These are phyloP conservation scores for Cocos nucifera DNA, from an alignment of 176 grass and related monocot species.

Conservation along the genomic window DNA sequence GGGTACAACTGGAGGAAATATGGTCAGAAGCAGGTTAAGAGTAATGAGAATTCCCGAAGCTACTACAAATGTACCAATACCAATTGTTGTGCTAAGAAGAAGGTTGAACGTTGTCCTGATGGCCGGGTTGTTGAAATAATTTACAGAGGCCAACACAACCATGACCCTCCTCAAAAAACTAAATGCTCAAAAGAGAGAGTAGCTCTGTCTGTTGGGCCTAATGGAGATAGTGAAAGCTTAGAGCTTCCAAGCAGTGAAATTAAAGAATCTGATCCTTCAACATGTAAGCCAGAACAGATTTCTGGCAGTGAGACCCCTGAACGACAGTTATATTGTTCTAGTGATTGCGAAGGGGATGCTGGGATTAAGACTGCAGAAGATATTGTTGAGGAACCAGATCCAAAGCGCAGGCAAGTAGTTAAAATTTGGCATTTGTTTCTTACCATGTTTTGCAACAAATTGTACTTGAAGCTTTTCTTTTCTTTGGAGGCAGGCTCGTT, in stretches of 20 bases:
- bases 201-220: slow-evolving; percentile 36
- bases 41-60: slow-evolving; percentile 87
- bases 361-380: slow-evolving; percentile 11
- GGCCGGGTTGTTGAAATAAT: slow-evolving; percentile 67
- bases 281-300: slow-evolving; percentile 34
- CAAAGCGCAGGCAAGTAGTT: neutral
- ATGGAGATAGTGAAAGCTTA: slow-evolving; percentile 39
- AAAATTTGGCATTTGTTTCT: too few relatives aligned
- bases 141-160: slow-evolving; percentile 84
- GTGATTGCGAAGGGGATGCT: slow-evolving; percentile 66
- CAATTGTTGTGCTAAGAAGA: slow-evolving; percentile 86
- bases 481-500: neutral
- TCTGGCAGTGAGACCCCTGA: slow-evolving; percentile 42
- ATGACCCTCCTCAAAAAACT: slow-evolving; percentile 75
- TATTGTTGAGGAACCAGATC: slow-evolving; percentile 8
- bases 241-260: slow-evolving; percentile 48
- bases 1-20: slow-evolving; percentile 98
- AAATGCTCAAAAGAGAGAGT: slow-evolving; percentile 61
- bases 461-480: neutral
- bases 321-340: slow-evolving; percentile 85
- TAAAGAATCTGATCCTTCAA: slow-evolving; percentile 36
- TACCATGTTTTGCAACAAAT: neutral
- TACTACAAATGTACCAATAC: slow-evolving; percentile 90
- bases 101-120: slow-evolving; percentile 76
- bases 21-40: slow-evolving; percentile 99